phyloP scores from a whole-genome alignment of 2,329 filamentous ascomycete species.

The Ceratocystis huliohia region DNA sequence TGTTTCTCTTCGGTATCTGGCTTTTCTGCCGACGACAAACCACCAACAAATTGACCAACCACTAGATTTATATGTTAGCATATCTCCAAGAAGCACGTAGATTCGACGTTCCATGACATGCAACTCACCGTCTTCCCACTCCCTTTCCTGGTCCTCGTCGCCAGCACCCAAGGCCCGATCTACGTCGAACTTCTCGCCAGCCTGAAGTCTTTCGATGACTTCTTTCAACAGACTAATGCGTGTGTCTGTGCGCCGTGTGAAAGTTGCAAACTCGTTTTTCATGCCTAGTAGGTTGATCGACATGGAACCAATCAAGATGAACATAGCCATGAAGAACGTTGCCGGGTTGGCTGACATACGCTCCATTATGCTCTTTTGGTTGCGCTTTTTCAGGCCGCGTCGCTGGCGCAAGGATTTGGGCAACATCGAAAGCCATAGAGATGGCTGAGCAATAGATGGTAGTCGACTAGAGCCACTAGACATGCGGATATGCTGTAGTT shows the following conservation, averaged over 20 bases:
- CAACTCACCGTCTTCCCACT: slow-evolving; percentile 71
- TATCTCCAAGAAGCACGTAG: not conserved
- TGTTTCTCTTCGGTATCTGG: slow-evolving; percentile 33
- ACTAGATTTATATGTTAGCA: slow-evolving; percentile 33
- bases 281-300: slow-evolving; percentile 83
- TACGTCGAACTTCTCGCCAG: slow-evolving; percentile 70
- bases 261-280: slow-evolving; percentile 60
- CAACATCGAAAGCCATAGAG: slow-evolving; percentile 58
- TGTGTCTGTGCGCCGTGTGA: slow-evolving; percentile 62
- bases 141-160: slow-evolving; percentile 57
- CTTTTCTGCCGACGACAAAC: slow-evolving; percentile 30
- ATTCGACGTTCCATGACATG: not conserved
- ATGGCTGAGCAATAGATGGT: slow-evolving; percentile 42
- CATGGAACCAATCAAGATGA: slow-evolving; percentile 83
- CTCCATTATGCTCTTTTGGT: slow-evolving; percentile 24
- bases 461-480: slow-evolving; percentile 29
- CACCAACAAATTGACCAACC: slow-evolving; percentile 39
- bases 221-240: slow-evolving; percentile 66
- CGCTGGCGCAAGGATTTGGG: slow-evolving; percentile 48
- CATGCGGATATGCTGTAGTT: not conserved
- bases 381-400: not conserved
- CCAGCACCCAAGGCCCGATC: slow-evolving; percentile 70
- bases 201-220: slow-evolving; percentile 56
- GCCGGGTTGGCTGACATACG: slow-evolving; percentile 48
- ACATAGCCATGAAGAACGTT: slow-evolving; percentile 70